Evolutionary conservation across 1,284 basidiomycete genomes (phyloP).

Genomic region (Sporisorium scitamineum): DNA sequence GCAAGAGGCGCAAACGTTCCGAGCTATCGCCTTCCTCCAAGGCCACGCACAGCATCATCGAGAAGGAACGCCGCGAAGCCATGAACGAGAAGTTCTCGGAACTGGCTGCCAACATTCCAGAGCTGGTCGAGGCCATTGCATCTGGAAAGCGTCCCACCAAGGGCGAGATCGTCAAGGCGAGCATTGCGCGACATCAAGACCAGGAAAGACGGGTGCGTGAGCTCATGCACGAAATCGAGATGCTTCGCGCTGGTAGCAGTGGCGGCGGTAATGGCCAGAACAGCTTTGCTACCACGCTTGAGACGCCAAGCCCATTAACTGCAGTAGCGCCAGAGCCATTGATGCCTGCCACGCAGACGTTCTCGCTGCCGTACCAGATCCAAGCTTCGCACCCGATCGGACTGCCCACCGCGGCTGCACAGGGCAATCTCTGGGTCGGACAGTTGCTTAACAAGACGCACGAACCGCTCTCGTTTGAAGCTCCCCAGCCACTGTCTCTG

Average conservation of each 20-base stretch:
- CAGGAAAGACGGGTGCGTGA: slow-evolving; percentile 45
- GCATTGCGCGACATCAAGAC: slow-evolving; percentile 42
- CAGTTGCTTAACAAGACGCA: slow-evolving; percentile 40
- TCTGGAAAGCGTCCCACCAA: slow-evolving; percentile 47
- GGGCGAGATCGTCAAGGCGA: slow-evolving; percentile 55
- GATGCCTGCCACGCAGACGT: slow-evolving; percentile 11
- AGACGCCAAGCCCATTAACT: slow-evolving; percentile 14
- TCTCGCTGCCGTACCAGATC: slow-evolving; percentile 34
- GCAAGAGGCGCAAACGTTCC: slow-evolving; percentile 44
- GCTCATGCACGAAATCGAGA: slow-evolving; percentile 33
- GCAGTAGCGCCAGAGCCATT: slow-evolving; percentile 15
- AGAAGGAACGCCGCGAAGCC: slow-evolving; percentile 49
- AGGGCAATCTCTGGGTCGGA: slow-evolving; percentile 40
- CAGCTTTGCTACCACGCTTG: slow-evolving; percentile 7
- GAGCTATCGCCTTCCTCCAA: slow-evolving; percentile 52
- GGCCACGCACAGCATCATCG: slow-evolving; percentile 50
- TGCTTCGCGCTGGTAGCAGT: slow-evolving; percentile 26
- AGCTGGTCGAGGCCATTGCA: slow-evolving; percentile 41
- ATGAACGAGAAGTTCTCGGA: slow-evolving; percentile 54
- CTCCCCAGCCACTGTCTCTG: slow-evolving; percentile 13
- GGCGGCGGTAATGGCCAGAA: background rate
- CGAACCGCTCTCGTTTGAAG: slow-evolving; percentile 16
- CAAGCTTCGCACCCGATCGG: slow-evolving; percentile 40
- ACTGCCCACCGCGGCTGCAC: background rate
- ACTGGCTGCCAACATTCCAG: slow-evolving; percentile 45